Conservation (phyloP, 1,284 basidiomycete genomes). For the Ganoderma leucocontextum region DNA sequence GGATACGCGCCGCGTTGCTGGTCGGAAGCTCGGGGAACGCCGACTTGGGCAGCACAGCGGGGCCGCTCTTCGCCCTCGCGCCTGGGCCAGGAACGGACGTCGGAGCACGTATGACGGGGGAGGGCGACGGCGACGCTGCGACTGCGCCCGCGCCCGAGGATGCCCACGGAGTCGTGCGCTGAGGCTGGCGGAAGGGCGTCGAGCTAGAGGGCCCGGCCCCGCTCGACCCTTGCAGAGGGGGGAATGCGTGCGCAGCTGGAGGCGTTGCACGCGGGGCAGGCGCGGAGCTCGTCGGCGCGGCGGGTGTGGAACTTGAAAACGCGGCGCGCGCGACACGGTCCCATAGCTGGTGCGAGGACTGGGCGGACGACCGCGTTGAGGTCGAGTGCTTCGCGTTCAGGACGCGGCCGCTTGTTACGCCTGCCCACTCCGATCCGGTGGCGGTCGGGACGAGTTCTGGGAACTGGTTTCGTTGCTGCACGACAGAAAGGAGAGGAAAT, state of each 20-base stretch:
- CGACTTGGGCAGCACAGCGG: constrained; percentile 58
- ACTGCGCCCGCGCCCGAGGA: constrained; percentile 37
- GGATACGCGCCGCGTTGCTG: constrained; percentile 45
- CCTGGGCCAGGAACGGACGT: constrained; percentile 41
- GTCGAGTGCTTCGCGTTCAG: constrained; percentile 85
- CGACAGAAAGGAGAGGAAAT: constrained; percentile 8
- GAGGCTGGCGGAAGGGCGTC: constrained; percentile 51
- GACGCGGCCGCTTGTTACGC: constrained; percentile 82
- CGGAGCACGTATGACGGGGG: constrained; percentile 34
- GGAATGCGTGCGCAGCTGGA: constrained; percentile 53
- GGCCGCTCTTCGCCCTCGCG: constrained; percentile 41
- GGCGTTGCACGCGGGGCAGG: constrained; percentile 30
- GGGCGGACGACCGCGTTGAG: constrained; percentile 61
- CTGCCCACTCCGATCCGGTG: constrained; percentile 73
- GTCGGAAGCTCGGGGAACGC: constrained; percentile 80
- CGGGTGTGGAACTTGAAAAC: constrained; percentile 49
- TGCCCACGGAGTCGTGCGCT: constrained; percentile 68
- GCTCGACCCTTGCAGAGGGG: constrained; percentile 45
- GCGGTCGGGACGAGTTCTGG: constrained; percentile 77
- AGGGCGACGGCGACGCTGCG: constrained; percentile 15
- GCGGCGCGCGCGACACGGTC: constrained; percentile 91
- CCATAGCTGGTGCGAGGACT: constrained; percentile 76
- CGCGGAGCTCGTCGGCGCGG: constrained; percentile 39
- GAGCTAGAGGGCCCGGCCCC: constrained; percentile 40
- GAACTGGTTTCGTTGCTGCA: constrained; percentile 84